phyloP scores from a whole-genome alignment of 257 asterid species.

The Nicotiana otophora region DNA sequence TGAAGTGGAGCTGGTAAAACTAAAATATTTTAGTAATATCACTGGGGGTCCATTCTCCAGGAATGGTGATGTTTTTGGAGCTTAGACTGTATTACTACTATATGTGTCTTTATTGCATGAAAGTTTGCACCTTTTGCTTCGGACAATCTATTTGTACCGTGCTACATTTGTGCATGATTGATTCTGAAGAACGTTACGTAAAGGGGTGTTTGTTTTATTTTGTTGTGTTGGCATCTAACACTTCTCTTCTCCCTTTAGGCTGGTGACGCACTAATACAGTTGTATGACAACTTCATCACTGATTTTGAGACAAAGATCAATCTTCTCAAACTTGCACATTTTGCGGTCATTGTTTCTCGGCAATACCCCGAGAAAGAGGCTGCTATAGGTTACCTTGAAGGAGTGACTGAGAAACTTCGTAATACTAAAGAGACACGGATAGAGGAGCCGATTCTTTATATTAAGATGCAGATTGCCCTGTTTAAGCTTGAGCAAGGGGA shows the following conservation, averaged over 20 bases:
- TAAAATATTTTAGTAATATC: not conserved
- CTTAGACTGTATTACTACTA: not conserved
- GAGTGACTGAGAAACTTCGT: constrained; percentile 81
- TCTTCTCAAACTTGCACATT: constrained; percentile 95
- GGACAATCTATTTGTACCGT: not conserved
- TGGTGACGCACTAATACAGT: constrained; percentile 86
- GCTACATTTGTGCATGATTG: not conserved
- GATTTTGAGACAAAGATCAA: constrained; percentile 97
- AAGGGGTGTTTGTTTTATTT: not conserved
- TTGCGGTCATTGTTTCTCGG: constrained; percentile 85
- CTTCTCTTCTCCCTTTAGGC: constrained; percentile 36
- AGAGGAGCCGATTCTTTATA: constrained; percentile 85
- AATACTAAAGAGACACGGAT: constrained; percentile 70
- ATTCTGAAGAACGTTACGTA: not conserved
- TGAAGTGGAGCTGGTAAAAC: not conserved
- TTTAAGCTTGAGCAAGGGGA: constrained; percentile 85
- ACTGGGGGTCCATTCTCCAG: not conserved
- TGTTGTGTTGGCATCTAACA: not conserved
- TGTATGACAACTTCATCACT: constrained; percentile 81
- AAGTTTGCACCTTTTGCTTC: not conserved
- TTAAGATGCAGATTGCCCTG: constrained; percentile 84
- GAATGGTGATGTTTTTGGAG: not conserved
- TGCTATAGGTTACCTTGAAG: constrained; percentile 77
- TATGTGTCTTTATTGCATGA: not conserved
- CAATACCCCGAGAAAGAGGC: constrained; percentile 79